These are phyloP conservation scores for Neurospora tetrasperma DNA, from an alignment of 495 filamentous ascomycete genomes.

Conservation along the genomic window DNA sequence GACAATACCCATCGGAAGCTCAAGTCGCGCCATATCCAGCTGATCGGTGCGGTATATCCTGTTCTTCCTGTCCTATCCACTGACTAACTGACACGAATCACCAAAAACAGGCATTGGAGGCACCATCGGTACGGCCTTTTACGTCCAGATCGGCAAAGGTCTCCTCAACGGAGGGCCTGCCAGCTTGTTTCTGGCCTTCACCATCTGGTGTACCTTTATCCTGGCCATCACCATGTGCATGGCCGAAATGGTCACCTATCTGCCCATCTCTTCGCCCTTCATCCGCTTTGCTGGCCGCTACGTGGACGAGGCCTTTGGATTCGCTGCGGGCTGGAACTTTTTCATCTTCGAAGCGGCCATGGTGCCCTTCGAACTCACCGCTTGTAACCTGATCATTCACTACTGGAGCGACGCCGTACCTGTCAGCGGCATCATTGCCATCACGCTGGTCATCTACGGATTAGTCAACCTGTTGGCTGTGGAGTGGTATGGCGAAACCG, in stretches of 20 bases:
- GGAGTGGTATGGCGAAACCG: conserved; percentile 49
- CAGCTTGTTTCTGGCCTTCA: conserved; percentile 67
- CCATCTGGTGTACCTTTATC: conserved; percentile 61
- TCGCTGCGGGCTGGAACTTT: conserved; percentile 64
- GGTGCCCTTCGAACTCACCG: conserved; percentile 63
- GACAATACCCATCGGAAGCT: conserved; percentile 34
- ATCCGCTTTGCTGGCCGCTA: conserved; percentile 74
- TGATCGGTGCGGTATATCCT: conserved; percentile 31
- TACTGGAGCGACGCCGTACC: conserved; percentile 61
- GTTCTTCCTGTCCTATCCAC: neutral
- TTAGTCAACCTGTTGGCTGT: conserved; percentile 52
- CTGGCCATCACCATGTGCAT: conserved; percentile 57
- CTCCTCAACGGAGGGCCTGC: conserved; percentile 64
- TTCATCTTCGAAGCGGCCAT: conserved; percentile 59
- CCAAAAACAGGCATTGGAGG: conserved; percentile 49
- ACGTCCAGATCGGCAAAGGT: conserved; percentile 52
- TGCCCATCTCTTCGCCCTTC: conserved; percentile 73
- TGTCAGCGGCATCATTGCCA: conserved; percentile 49
- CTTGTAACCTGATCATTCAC: conserved; percentile 56
- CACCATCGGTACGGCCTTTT: conserved; percentile 26
- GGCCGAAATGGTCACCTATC: conserved; percentile 75
- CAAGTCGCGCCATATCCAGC: conserved; percentile 41
- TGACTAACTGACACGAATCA: conserved; percentile 26
- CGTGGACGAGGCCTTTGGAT: conserved; percentile 63
- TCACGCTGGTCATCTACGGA: conserved; percentile 51